Base-by-base conservation (phyloP, 2,329 filamentous ascomycete species). In the Xylaria sp. region DNA sequence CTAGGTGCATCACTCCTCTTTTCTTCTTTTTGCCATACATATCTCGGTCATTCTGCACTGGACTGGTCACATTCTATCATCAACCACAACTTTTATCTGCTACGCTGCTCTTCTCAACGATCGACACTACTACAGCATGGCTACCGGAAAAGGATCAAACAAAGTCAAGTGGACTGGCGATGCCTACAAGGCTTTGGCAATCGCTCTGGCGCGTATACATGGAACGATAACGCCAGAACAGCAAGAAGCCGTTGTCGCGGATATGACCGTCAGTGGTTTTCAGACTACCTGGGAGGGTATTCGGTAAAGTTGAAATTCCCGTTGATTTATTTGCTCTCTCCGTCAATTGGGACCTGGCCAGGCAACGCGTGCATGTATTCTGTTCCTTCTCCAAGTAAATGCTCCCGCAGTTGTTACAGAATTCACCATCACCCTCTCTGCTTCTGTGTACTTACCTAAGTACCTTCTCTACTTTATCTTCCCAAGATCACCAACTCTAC, bases 251-350 rank as follows among this genome's bases (percentile, higher is more conserved):
- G 2, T 68, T 8, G 54, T 57, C 9, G 17, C 52, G n/a, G 59
- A 58, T 2, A 65, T 68, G 61, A 47, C 37, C 1, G 29, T 17
- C 9, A 41, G n/a, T n/a, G 66, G 66, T 7, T 57, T 62, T 23
- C 3, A 25, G 0, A 58, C 40, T 19, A 59, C 57, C 6, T 68
- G 66, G 66, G 66, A 68, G 27, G 62, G 40, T 7, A 62, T 68
- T 31, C 49, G 66, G 66, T 68, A 62, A 48, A 37, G 43, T 56
- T 46, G 11, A 11, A 27, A 7, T 64, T 60, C 49, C 40, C 33
- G 31, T 52, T 43, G 27, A 17, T 51, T 43, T 33, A 17, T 51
- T 15, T 58, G 4, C 17, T 58, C 21, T 23, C 23, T 17, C 15
- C 21, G 21, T n/a, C 7, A 46, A 19, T 31, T 35, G 27, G 38